Conservation (phyloP, 2,329 filamentous ascomycete species). For the Bimuria novae-zelandiae region DNA sequence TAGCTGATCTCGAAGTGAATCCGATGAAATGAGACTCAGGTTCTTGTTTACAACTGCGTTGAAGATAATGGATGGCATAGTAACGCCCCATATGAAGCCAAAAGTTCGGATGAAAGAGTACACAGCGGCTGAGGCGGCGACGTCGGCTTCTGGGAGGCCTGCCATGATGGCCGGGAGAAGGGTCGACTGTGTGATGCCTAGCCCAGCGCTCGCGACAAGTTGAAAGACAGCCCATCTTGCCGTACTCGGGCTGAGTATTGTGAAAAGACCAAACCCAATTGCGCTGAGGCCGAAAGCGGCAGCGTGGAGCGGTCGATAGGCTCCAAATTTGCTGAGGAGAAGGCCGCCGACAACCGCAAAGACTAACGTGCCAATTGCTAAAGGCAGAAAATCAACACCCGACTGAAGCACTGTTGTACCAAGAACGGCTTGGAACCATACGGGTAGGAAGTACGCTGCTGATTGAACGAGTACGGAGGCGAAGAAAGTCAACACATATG, state of each 20-base stretch:
- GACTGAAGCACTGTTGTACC: constrained; percentile 36
- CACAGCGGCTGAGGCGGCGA: constrained; percentile 4
- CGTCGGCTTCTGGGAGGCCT: constrained; percentile 4
- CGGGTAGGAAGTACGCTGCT: constrained; percentile 46
- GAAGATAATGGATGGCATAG: constrained; percentile 11
- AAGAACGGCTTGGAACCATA: constrained; percentile 53
- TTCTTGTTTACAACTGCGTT: no score
- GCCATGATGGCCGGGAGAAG: constrained; percentile 13
- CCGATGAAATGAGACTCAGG: no score
- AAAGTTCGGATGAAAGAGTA: constrained; percentile 11
- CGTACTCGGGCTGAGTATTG: background rate
- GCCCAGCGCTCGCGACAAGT: background rate
- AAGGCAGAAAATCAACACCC: constrained; percentile 39
- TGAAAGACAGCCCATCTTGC: background rate
- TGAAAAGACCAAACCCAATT: constrained; percentile 8
- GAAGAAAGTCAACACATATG: constrained; percentile 44
- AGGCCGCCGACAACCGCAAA: constrained; percentile 19
- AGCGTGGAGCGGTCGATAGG: constrained; percentile 15
- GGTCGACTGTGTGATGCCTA: background rate
- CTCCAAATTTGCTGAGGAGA: constrained; percentile 22
- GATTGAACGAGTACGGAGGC: constrained; percentile 44
- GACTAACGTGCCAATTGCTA: constrained; percentile 12
- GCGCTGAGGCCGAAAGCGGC: constrained; percentile 3
- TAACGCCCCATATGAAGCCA: constrained; percentile 13
- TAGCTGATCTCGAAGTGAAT: no score